Conservation (phyloP, 2,329 filamentous ascomycete genomes). For the Diaporthe ilicicola region DNA sequence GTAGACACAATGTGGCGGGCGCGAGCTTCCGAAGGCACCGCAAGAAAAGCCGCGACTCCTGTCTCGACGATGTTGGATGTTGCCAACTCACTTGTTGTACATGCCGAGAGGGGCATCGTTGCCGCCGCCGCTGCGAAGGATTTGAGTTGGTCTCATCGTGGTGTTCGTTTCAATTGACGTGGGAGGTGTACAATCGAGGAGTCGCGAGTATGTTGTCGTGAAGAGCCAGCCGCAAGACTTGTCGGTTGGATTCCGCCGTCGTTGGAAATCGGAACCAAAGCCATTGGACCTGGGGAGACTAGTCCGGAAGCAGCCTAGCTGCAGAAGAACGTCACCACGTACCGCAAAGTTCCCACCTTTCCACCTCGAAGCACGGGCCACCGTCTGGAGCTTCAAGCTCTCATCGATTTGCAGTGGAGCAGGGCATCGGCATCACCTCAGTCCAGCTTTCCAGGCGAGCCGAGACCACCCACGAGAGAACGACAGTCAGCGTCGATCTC, state of each 20-base stretch:
- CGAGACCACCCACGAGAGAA: slow-evolving; percentile 5
- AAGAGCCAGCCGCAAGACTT: slow-evolving; percentile 1
- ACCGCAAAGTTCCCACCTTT: background rate
- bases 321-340: background rate
- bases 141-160: slow-evolving; percentile 58
- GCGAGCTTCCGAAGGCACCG: background rate
- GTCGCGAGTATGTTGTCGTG: slow-evolving; percentile 17
- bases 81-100: slow-evolving; percentile 53
- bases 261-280: slow-evolving; percentile 36
- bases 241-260: slow-evolving; percentile 35
- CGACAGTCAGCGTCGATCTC: slow-evolving; percentile 5
- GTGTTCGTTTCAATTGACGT: slow-evolving; percentile 39
- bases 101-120: slow-evolving; percentile 50
- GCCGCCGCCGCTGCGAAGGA: slow-evolving; percentile 50
- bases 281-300: slow-evolving; percentile 25
- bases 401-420: slow-evolving; percentile 23
- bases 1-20: background rate
- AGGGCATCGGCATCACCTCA: slow-evolving; percentile 11
- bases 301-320: slow-evolving; percentile 1
- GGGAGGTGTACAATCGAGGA: slow-evolving; percentile 42
- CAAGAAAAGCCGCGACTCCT: slow-evolving; percentile 17
- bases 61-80: background rate
- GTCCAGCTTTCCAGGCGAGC: background rate
- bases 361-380: slow-evolving; percentile 21
- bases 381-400: slow-evolving; percentile 11